Conservation (phyloP, 2,329 filamentous ascomycete species). For the Penicillium occitanis region DNA sequence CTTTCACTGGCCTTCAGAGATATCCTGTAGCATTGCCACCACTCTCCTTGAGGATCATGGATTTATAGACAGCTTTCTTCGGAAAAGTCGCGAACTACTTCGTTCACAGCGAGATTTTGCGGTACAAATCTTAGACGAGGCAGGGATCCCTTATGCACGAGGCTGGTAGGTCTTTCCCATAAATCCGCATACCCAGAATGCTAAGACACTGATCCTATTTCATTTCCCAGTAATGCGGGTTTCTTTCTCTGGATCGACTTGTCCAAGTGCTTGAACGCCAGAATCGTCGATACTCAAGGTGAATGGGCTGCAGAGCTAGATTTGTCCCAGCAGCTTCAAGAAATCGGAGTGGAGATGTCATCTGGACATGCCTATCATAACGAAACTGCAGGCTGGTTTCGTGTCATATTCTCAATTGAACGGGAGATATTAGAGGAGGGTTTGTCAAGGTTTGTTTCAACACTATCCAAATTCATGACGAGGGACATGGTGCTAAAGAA, state of each 20-base stretch:
- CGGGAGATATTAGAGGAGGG: constrained; percentile 39
- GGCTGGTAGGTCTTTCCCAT: constrained; percentile 29
- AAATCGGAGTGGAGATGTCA: constrained; percentile 53
- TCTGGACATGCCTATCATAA: constrained; percentile 46
- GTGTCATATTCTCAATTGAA: constrained; percentile 52
- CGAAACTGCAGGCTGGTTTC: constrained; percentile 53
- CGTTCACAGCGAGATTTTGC: constrained; percentile 33
- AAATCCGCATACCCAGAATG: neutral
- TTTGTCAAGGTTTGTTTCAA: constrained; percentile 29
- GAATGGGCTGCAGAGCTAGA: constrained; percentile 43
- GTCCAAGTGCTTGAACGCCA: constrained; percentile 27
- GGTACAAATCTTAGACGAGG: constrained; percentile 34
- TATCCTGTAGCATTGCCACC: constrained; percentile 33
- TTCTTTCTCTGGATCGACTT: constrained; percentile 50
- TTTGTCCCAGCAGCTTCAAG: constrained; percentile 47
- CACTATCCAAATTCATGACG: neutral
- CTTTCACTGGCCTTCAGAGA: constrained; percentile 30
- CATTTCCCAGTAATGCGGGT: constrained; percentile 41
- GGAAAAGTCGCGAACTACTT: constrained; percentile 28
- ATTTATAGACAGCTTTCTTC: constrained; percentile 35
- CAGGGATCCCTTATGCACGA: constrained; percentile 40
- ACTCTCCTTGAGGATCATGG: constrained; percentile 36
- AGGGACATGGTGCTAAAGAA: neutral
- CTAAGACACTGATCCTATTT: neutral
- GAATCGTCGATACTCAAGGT: neutral